Evolutionary conservation across 192 early-diverging fungal species (phyloP).

Genomic region (Rhizoclosmatium sp.): DNA sequence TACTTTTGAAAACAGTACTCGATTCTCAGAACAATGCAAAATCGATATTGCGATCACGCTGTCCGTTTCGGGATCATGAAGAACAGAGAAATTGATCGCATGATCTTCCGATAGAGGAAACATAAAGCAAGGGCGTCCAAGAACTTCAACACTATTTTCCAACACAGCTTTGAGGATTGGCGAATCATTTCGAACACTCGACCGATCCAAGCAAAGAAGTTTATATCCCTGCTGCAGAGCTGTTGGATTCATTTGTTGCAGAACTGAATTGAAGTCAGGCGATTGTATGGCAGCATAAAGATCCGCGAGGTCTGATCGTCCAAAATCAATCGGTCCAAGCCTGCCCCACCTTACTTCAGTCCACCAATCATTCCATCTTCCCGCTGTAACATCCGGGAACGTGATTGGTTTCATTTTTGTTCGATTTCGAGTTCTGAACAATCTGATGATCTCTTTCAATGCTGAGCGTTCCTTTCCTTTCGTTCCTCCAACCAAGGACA

Average conservation of each 20-base stretch:
- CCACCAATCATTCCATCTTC: constrained; percentile 5
- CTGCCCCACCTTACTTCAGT: neutral
- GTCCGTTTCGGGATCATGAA: constrained; percentile 43
- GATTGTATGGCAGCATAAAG: constrained; percentile 8
- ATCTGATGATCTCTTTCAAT: neutral
- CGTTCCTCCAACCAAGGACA: constrained; percentile 17
- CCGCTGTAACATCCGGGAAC: neutral
- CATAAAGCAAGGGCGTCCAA: constrained; percentile 3
- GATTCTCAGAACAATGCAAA: constrained; percentile 1
- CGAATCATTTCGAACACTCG: neutral
- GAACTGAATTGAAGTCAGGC: no score
- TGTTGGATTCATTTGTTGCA: neutral
- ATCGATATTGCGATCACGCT: constrained; percentile 40
- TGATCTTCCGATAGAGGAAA: constrained; percentile 43
- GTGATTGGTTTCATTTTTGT: constrained; percentile 6
- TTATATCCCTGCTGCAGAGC: neutral
- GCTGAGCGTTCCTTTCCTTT: constrained; percentile 15
- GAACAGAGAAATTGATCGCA: constrained; percentile 40
- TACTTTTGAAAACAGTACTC: neutral
- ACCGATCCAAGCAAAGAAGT: neutral
- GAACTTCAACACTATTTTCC: constrained; percentile 12
- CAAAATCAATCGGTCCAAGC: neutral
- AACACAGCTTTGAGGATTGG: constrained; percentile 27
- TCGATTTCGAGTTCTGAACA: constrained; percentile 8
- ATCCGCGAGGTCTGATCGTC: neutral